Percentiles rank a stretch among this genome's conserved stretches.
Conservation (phyloP, 148 eudicot genomes). For the Drosera capensis region DNA sequence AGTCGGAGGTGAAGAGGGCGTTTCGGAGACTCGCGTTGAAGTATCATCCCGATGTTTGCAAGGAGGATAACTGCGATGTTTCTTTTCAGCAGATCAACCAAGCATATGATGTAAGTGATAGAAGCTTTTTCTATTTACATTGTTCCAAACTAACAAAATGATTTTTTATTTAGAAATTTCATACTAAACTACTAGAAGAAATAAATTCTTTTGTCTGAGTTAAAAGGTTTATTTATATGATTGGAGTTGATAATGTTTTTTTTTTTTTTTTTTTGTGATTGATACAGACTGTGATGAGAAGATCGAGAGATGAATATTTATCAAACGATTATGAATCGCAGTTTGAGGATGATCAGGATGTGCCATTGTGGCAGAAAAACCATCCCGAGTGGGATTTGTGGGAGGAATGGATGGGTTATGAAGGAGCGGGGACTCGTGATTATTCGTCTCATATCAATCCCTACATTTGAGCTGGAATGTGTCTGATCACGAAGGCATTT, state of each 20-base stretch:
- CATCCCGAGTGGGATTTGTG: constrained; percentile 60
- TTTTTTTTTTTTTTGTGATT: background rate
- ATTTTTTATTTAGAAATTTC: no score
- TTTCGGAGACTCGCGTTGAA: constrained; percentile 80
- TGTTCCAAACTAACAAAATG: no score
- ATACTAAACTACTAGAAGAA: background rate
- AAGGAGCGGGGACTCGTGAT: constrained; percentile 72
- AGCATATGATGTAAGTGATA: constrained; percentile 63
- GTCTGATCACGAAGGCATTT: no score
- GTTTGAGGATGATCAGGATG: constrained; percentile 9
- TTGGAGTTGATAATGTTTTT: background rate
- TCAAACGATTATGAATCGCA: constrained; percentile 11
- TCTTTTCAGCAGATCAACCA: constrained; percentile 67
- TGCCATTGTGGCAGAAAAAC: constrained; percentile 31
- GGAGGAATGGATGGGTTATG: constrained; percentile 95
- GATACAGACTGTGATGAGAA: constrained; percentile 48
- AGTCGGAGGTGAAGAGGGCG: constrained; percentile 74
- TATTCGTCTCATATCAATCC: constrained; percentile 67
- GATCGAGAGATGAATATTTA: constrained; percentile 27
- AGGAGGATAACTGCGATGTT: constrained; percentile 42
- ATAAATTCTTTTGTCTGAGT: background rate
- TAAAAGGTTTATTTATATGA: background rate
- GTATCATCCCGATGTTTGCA: constrained; percentile 97
- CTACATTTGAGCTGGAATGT: constrained; percentile 26
- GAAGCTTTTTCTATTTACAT: background rate